These are phyloP conservation scores for Mucor mucedo DNA, from an alignment of 371 early-diverging fungal species.

Conservation along the genomic window DNA sequence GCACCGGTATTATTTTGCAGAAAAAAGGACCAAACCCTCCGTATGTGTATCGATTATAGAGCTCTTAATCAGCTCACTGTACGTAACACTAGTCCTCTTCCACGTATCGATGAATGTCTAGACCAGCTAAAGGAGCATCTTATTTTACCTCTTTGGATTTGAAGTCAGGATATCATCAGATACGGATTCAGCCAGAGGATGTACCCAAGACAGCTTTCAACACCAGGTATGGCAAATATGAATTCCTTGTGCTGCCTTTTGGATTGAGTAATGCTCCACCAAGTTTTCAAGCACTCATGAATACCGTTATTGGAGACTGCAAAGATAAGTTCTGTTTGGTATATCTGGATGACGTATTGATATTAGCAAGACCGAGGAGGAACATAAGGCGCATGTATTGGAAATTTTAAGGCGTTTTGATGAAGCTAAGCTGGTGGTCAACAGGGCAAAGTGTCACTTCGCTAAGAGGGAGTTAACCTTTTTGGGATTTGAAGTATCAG, in stretches of 20 bases:
- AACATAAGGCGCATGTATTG: constrained; percentile 47
- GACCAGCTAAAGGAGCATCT: constrained; percentile 38
- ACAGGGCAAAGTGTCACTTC: constrained; percentile 58
- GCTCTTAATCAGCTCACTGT: constrained; percentile 52
- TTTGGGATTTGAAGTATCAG: constrained; percentile 43
- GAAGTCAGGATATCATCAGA: constrained; percentile 37
- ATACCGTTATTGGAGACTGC: constrained; percentile 44
- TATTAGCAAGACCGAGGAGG: constrained; percentile 46
- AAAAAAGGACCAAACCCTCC: constrained; percentile 55
- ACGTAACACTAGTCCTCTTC: constrained; percentile 49
- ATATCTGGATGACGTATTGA: too few relatives aligned
- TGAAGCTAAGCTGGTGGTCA: not conserved
- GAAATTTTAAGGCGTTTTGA: constrained; percentile 29
- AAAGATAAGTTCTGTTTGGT: constrained; percentile 53
- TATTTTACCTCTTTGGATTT: constrained; percentile 50
- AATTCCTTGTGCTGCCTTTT: constrained; percentile 54
- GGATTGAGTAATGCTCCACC: constrained; percentile 48
- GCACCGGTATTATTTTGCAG: constrained; percentile 55
- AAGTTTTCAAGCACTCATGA: constrained; percentile 48
- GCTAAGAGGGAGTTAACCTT: constrained; percentile 33
- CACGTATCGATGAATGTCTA: constrained; percentile 50
- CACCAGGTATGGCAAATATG: constrained; percentile 42
- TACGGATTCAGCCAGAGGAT: constrained; percentile 25
- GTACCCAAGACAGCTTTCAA: constrained; percentile 41
- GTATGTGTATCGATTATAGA: constrained; percentile 43